Evolutionary conservation across 2,329 filamentous ascomycete species (phyloP).

Genomic region (Fusarium tanahbumbuense): DNA sequence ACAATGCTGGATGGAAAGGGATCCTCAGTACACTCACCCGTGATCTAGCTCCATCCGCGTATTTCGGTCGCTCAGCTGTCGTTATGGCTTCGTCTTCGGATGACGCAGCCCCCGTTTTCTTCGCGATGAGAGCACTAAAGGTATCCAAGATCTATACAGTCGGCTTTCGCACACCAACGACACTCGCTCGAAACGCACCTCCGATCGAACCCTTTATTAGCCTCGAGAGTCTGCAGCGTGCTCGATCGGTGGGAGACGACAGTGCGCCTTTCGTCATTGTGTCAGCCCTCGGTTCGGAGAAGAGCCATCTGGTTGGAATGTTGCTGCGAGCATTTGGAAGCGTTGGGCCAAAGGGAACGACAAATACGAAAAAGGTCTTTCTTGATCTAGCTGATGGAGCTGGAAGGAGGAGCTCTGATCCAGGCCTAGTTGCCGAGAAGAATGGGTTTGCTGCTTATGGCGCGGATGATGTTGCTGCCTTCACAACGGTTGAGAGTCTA

Average conservation of each 20-base stretch:
- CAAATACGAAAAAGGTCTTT: slow-evolving; percentile 74
- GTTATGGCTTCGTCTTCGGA: slow-evolving; percentile 78
- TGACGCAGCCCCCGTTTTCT: slow-evolving; percentile 82
- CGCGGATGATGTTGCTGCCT: slow-evolving; percentile 82
- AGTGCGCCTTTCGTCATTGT: slow-evolving; percentile 82
- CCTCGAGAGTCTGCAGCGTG: slow-evolving; percentile 71
- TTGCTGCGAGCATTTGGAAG: slow-evolving; percentile 77
- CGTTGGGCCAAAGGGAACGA: slow-evolving; percentile 47
- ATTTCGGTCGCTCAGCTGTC: slow-evolving; percentile 79
- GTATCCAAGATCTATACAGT: slow-evolving; percentile 86
- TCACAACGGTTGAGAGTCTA: slow-evolving; percentile 85
- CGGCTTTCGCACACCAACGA: slow-evolving; percentile 75
- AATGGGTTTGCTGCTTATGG: slow-evolving; percentile 85
- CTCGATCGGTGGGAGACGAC: slow-evolving; percentile 60
- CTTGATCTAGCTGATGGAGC: slow-evolving; percentile 77
- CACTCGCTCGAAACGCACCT: slow-evolving; percentile 71
- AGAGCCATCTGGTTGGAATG: slow-evolving; percentile 81
- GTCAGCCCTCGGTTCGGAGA: slow-evolving; percentile 81
- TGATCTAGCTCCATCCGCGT: slow-evolving; percentile 85
- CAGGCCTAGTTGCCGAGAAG: slow-evolving; percentile 75
- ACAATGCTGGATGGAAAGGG: slow-evolving; percentile 88
- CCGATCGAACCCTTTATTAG: slow-evolving; percentile 84
- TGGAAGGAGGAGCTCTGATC: slow-evolving; percentile 69
- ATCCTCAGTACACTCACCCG: slow-evolving; percentile 84
- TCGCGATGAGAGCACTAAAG: slow-evolving; percentile 79